Percentiles rank a stretch among this genome's conserved stretches.
Evolutionary conservation across 805 yeast genomes (phyloP).

Genomic region (Yarrowia phangngaensis): DNA sequence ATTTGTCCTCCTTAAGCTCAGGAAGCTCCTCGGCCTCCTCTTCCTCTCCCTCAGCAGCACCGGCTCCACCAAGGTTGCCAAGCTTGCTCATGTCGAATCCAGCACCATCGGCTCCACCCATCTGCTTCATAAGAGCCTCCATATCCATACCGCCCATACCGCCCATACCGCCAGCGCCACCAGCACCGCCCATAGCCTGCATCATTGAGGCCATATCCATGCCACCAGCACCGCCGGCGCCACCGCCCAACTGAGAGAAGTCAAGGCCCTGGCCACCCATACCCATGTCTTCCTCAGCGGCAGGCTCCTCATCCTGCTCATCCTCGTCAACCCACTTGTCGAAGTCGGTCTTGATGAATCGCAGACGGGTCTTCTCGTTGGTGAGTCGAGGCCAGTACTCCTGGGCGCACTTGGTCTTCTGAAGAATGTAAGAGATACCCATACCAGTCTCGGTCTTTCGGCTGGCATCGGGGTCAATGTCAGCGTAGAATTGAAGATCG

Average conservation of each 20-base stretch:
- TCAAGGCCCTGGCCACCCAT: constrained; percentile 42
- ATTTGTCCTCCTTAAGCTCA: constrained; percentile 26
- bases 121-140: constrained; percentile 25
- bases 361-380: constrained; percentile 75
- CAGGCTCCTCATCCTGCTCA: constrained; percentile 77
- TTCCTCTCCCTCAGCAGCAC: constrained; percentile 8
- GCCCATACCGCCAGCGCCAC: constrained; percentile 33
- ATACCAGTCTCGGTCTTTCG: constrained; percentile 58
- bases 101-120: constrained; percentile 33
- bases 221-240: constrained; percentile 34
- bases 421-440: constrained; percentile 57
- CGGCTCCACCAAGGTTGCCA: constrained; percentile 30
- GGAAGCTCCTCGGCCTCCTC: constrained; percentile 27
- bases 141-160: constrained; percentile 31
- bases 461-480: constrained; percentile 65
- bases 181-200: constrained; percentile 30
- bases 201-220: constrained; percentile 27
- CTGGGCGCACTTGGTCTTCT: constrained; percentile 61
- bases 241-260: constrained; percentile 45
- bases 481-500: constrained; percentile 69
- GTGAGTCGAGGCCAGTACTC: constrained; percentile 97
- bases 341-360: constrained; percentile 86
- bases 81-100: constrained; percentile 36
- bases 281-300: constrained; percentile 40
- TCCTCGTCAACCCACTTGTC: constrained; percentile 99